These are phyloP conservation scores for Rhizopogon salebrosus DNA, from an alignment of 768 basidiomycete genomes.

Conservation along the genomic window DNA sequence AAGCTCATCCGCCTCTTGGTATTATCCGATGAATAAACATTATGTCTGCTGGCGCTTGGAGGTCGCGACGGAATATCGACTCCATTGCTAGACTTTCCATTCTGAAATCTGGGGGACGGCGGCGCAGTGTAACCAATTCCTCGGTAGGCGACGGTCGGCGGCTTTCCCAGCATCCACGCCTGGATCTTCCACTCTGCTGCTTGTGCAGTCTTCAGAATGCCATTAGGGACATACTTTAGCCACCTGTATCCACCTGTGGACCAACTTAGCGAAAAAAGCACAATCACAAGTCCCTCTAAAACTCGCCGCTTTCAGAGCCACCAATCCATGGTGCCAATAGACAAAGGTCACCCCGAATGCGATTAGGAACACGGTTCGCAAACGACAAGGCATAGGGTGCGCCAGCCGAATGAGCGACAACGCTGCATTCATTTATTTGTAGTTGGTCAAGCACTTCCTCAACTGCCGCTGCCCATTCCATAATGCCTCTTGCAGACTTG, in stretches of 20 bases:
- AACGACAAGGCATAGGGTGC: conserved; percentile 92
- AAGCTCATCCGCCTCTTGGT: conserved; percentile 58
- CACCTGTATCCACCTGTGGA: conserved; percentile 80
- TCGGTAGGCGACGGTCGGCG: conserved; percentile 76
- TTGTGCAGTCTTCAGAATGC: conserved; percentile 90
- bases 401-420: conserved; percentile 95
- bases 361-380: conserved; percentile 66
- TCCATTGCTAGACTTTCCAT: conserved; percentile 12
- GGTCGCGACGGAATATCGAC: conserved; percentile 14
- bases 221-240: conserved; percentile 94
- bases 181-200: conserved; percentile 97
- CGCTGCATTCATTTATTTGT: conserved; percentile 71
- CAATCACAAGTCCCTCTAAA: not conserved
- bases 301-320: conserved; percentile 75
- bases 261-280: conserved; percentile 11
- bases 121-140: conserved; percentile 78
- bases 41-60: conserved; percentile 14
- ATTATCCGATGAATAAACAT: conserved; percentile 31
- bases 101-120: conserved; percentile 27
- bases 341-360: conserved; percentile 80
- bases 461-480: conserved; percentile 87
- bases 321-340: conserved; percentile 95
- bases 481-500: conserved; percentile 70
- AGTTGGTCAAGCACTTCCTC: conserved; percentile 86
- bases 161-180: conserved; percentile 96